phyloP scores from a whole-genome alignment of 306 rosid genomes.

The Vicia sativa region DNA sequence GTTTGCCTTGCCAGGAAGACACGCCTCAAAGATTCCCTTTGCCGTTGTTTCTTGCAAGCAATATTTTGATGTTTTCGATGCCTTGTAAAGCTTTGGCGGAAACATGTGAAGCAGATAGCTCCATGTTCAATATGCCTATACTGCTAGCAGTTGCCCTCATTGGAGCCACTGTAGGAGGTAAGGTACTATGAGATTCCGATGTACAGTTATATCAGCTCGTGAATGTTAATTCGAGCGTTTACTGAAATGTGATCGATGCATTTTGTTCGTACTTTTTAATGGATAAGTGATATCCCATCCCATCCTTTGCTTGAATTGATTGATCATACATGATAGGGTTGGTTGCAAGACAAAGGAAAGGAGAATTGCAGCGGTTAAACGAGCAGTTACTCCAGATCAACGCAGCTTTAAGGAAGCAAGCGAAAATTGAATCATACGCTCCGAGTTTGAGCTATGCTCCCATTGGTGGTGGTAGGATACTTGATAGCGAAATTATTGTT shows the following conservation, averaged over 20 bases:
- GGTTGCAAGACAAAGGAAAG: slow-evolving; percentile 93
- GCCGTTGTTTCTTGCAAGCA: slow-evolving; percentile 51
- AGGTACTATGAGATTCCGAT: slow-evolving; percentile 38
- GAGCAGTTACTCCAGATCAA: slow-evolving; percentile 94
- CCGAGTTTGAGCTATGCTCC: slow-evolving; percentile 95
- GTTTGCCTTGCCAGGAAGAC: slow-evolving; percentile 54
- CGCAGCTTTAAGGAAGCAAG: slow-evolving; percentile 86
- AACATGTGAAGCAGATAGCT: slow-evolving; percentile 75
- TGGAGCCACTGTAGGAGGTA: slow-evolving; percentile 99
- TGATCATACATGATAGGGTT: slow-evolving; percentile 55
- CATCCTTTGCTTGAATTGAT: slow-evolving; percentile 28
- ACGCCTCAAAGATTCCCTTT: slow-evolving; percentile 49
- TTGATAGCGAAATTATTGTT: slow-evolving; percentile 71
- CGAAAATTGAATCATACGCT: slow-evolving; percentile 95
- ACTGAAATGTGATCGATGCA: slow-evolving; percentile 1
- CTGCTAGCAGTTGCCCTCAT: slow-evolving; percentile 82
- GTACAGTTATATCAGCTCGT: slow-evolving; percentile 16
- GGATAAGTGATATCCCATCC: slow-evolving; percentile 16
- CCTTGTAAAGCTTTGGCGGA: slow-evolving; percentile 86
- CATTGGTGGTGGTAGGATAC: slow-evolving; percentile 59
- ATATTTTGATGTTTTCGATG: slow-evolving; percentile 60
- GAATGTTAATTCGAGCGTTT: slow-evolving; percentile 18
- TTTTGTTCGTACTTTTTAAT: slow-evolving; percentile 7
- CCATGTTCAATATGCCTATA: slow-evolving; percentile 81
- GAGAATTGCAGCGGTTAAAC: slow-evolving; percentile 71